Percentiles rank a stretch among this genome's conserved stretches.
These are phyloP conservation scores for Kentomonas sorsogonicus DNA, from an alignment of 208 protist genomes.

Conservation along the genomic window DNA sequence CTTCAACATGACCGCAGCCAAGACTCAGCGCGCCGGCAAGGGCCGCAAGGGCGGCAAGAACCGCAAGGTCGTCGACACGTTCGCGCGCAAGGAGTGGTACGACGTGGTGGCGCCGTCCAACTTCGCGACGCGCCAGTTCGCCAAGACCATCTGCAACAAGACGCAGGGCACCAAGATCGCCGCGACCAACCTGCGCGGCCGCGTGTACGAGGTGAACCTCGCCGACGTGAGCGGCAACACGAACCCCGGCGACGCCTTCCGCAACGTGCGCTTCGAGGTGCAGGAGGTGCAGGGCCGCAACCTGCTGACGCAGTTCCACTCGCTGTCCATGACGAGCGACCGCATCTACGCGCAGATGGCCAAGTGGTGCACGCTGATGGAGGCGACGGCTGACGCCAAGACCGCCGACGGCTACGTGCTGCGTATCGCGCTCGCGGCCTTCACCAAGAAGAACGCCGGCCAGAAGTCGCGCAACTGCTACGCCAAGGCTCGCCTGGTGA, in stretches of 20 bases:
- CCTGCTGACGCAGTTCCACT: slow-evolving; percentile 98
- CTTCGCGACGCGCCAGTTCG: slow-evolving; percentile 94
- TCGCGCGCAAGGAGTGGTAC: slow-evolving; percentile 99
- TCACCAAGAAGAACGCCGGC: slow-evolving; percentile 93
- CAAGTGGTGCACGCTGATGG: slow-evolving; percentile 99
- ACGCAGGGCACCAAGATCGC: slow-evolving; percentile 95
- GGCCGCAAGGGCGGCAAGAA: slow-evolving; percentile 94
- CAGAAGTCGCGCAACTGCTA: slow-evolving; percentile 97
- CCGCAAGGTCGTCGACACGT: slow-evolving; percentile 93
- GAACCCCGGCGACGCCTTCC: slow-evolving; percentile 79
- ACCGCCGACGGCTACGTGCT: slow-evolving; percentile 97
- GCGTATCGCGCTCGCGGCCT: slow-evolving; percentile 97
- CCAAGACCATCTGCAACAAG: slow-evolving; percentile 97
- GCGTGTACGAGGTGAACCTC: slow-evolving; percentile 97
- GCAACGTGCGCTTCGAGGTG: slow-evolving; percentile 96
- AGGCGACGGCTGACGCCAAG: slow-evolving; percentile 93
- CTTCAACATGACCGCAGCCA: slow-evolving; percentile 87
- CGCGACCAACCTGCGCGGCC: slow-evolving; percentile 93
- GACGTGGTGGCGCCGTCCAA: slow-evolving; percentile 95
- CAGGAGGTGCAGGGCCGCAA: slow-evolving; percentile 97
- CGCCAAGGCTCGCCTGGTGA: slow-evolving; percentile 94
- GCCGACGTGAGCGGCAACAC: slow-evolving; percentile 95
- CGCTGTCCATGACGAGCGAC: slow-evolving; percentile 98
- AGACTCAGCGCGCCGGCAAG: slow-evolving; percentile 96
- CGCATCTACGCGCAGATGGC: slow-evolving; percentile 95